Conservation (phyloP, 306 rosid species). For the Medicago ruthenica region DNA sequence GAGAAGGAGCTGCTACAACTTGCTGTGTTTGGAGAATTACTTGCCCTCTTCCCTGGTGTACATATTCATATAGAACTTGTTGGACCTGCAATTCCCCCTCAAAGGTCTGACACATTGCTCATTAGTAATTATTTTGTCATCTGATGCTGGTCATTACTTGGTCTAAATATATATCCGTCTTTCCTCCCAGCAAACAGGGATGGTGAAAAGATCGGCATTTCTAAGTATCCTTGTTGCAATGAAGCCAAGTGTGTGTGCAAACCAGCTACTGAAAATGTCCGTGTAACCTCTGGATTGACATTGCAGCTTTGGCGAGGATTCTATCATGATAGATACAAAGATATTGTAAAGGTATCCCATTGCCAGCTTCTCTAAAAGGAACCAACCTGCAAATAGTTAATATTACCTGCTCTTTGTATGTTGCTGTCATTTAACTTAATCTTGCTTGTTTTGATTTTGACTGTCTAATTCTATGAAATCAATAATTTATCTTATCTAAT, state of each 20-base stretch:
- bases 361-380: background rate
- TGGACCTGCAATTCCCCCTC: conserved; percentile 82
- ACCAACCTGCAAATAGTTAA: background rate
- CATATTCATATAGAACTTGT: conserved; percentile 68
- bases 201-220: conserved; percentile 66
- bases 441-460: conserved; percentile 28
- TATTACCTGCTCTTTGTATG: conserved; percentile 13
- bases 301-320: conserved; percentile 74
- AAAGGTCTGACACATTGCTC: conserved; percentile 61
- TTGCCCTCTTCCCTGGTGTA: conserved; percentile 75
- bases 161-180: conserved; percentile 37
- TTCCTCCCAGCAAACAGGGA: conserved; percentile 65
- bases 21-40: conserved; percentile 74
- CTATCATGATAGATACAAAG: conserved; percentile 80
- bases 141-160: conserved; percentile 22
- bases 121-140: conserved; percentile 27
- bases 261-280: conserved; percentile 48
- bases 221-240: conserved; percentile 61
- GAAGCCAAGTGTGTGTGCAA: conserved; percentile 69
- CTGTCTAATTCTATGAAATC: conserved; percentile 14
- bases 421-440: conserved; percentile 23
- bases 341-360: conserved; percentile 60
- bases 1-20: conserved; percentile 93
- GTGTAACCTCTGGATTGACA: conserved; percentile 53
- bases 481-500: conserved; percentile 18